Base-by-base conservation (phyloP, 1,139 yeast genomes). In the Blastobotrys aristatus region DNA sequence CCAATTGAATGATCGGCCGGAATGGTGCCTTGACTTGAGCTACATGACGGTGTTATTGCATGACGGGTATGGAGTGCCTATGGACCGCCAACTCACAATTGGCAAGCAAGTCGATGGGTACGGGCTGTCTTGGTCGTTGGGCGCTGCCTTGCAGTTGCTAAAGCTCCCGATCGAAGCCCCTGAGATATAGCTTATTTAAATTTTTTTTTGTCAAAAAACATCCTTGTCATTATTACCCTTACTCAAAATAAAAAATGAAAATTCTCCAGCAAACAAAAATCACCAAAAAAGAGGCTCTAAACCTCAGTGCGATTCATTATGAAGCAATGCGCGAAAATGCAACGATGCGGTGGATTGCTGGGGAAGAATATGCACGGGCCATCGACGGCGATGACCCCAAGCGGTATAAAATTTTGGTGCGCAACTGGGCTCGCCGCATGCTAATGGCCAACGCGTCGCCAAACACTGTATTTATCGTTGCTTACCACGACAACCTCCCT, bases 91-190 rank as follows among this genome's bases (percentile, higher is more conserved):
- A 64, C 75, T 89, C 57, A 84, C 77, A 61, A 87, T 96, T 1
- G 96, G 95, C 11, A 79, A 84, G 68, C 84, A 76, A 55, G 84
- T 89, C 53, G 83, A 80, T 46, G 80, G 81, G 56, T 84, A 85
- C 61, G 96, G 88, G 66, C 73, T 89, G 44, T 96, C 96, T 32
- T 89, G 97, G 97, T 87, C 96, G 69, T 74, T 89, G 52, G 97
- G 97, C 56, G 96, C 96, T 6, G 84, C 96, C 0, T 73, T 89
- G 57, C 95, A 96, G 6, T 71, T 88, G 57, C 72, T 89, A 13
- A 46, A 61, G 83, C 40, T 46, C 31, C 49, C 51, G 6, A 46
- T 37, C 34, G 40, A 46, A 33, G 40, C 43, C 4, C 44, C 33
- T 40, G 47, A 48, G 39, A 18, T 33, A 39, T 17, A 20, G 17